Base-by-base conservation (phyloP, 176 grass and related monocot species). In the Eragrostis curvula region DNA sequence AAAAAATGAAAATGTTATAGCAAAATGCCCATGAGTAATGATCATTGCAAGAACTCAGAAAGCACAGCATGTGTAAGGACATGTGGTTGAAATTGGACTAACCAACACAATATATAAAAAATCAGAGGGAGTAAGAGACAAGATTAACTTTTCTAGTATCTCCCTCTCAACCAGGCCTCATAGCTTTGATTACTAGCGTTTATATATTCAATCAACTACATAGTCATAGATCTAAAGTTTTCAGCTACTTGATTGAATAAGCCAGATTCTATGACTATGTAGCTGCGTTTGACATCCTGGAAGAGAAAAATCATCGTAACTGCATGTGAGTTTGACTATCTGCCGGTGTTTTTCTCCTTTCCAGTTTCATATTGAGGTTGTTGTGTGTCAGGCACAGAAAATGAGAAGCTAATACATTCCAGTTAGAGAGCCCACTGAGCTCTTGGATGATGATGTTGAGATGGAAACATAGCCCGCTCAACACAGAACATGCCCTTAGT, bases 1-100 rank as follows among this genome's bases (percentile, higher is more conserved):
- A 8, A 23, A 58, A 76, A 76, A 76, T 76, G 12, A 6, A 42
- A 76, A 60, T 58, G 32, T n/a, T 27, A 75, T 75, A 18, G 50
- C 39, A 51, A 18, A 42, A 23, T 5, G 32, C 4, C 55, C n/a
- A 25, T 25, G 44, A 76, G 41, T 53, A 43, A 44, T 12, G n/a
- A 58, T 10, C 55, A 60, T 44, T 53, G 55, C 11, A 24, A 24
- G 21, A 59, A 59, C 9, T 23, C 55, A 76, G 23, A 24, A 16
- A 21, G 51, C 10, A 14, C 21, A 60, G 2, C 15, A 2, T 57
- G 49, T 51, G 11, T 23, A n/a, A 18, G n/a, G 59, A 40, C 51
- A 42, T 11, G 49, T 73, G 18, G 32, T n/a, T 24, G 18, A 52
- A 56, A 14, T 40, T 32, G 53, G 23, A 23, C 53, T 57, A 23